These are phyloP conservation scores for Nothomitra cinnamomea DNA, from an alignment of 2,329 filamentous ascomycete species.

Conservation along the genomic window DNA sequence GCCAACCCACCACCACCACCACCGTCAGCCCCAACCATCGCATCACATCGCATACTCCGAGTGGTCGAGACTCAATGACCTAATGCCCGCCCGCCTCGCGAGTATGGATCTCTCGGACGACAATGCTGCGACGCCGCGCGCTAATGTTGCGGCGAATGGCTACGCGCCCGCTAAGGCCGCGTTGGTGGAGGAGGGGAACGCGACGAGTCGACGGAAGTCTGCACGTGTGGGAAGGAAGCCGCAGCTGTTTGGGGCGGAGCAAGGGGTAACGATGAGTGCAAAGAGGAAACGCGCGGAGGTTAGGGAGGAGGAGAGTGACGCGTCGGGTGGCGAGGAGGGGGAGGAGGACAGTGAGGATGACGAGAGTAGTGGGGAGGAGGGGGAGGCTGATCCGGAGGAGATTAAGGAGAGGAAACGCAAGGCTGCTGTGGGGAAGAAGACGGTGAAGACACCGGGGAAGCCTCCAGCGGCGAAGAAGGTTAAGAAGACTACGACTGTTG, in stretches of 20 bases:
- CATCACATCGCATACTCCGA: background rate
- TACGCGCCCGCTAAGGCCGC: slow-evolving; percentile 6
- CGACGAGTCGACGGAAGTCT: slow-evolving; percentile 11
- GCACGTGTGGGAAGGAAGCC: slow-evolving; percentile 20
- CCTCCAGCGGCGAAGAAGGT: slow-evolving; percentile 33
- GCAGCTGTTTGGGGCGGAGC: slow-evolving; percentile 14
- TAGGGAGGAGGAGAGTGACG: slow-evolving; percentile 18
- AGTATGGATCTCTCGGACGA: slow-evolving; percentile 14
- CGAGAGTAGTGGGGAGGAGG: slow-evolving; percentile 8
- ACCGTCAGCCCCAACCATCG: background rate
- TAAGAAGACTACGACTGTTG: slow-evolving; percentile 34
- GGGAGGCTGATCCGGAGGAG: slow-evolving; percentile 31
- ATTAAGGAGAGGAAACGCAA: slow-evolving; percentile 25
- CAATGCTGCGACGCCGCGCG: slow-evolving; percentile 2
- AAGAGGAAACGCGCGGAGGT: slow-evolving; percentile 34
- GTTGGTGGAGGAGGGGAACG: slow-evolving; percentile 8
- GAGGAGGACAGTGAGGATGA: slow-evolving; percentile 20
- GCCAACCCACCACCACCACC: background rate
- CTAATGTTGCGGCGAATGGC: slow-evolving; percentile 9
- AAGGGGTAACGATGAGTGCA: slow-evolving; percentile 8
- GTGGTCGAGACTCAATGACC: background rate
- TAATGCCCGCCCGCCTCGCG: slow-evolving; percentile 9
- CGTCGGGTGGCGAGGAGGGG: slow-evolving; percentile 20
- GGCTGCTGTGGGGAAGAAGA: slow-evolving; percentile 19
- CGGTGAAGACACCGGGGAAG: slow-evolving; percentile 16